These are phyloP conservation scores for Eucalyptus curtisii DNA, from an alignment of 345 rosid species.

Conservation along the genomic window DNA sequence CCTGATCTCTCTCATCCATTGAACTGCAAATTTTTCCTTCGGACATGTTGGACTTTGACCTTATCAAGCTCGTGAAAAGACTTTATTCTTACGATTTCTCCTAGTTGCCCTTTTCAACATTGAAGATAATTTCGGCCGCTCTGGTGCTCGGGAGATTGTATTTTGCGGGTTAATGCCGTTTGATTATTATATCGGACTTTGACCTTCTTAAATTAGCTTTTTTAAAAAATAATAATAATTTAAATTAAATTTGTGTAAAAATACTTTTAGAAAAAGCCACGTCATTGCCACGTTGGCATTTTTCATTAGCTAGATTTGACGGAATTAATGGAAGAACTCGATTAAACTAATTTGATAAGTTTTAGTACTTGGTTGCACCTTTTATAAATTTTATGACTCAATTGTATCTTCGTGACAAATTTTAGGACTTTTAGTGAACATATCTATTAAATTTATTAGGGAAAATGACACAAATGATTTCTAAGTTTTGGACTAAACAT, in stretches of 20 bases:
- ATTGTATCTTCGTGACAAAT: accelerated
- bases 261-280: too few species aligned
- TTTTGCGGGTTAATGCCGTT: background rate
- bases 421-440: accelerated
- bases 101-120: background rate
- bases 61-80: background rate
- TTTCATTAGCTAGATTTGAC: accelerated
- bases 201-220: background rate
- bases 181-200: background rate
- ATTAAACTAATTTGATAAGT: too few species aligned
- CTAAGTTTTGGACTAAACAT: accelerated
- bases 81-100: background rate
- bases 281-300: too few species aligned
- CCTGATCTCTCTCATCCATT: background rate
- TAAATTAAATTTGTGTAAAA: too few species aligned
- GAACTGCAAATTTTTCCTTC: background rate
- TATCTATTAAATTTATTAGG: too few species aligned
- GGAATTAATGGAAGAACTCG: too few species aligned
- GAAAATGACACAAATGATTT: too few species aligned
- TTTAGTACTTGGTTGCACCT: accelerated
- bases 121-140: background rate
- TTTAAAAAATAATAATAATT: too few species aligned
- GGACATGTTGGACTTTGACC: background rate
- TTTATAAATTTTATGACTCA: too few species aligned
- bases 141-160: background rate